Conservation (phyloP, 139 green algal genomes). For the Nannochloris sp. region DNA sequence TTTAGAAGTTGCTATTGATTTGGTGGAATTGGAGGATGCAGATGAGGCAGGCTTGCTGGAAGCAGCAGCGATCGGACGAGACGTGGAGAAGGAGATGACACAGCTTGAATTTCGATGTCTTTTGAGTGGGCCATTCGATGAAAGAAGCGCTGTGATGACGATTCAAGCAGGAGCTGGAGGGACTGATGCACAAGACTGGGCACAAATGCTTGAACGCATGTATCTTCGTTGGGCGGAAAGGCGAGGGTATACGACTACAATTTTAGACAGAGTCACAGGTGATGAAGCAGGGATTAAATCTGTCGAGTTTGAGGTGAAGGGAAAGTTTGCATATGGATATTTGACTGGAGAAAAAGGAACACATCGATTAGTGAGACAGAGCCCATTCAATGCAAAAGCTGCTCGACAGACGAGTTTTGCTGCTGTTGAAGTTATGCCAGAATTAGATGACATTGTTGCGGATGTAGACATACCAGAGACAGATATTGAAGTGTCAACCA, state of each 20-base stretch:
- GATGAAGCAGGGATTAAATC: slow-evolving; percentile 89
- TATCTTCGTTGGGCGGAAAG: slow-evolving; percentile 74
- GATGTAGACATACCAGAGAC: slow-evolving; percentile 53
- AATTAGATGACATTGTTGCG: slow-evolving; percentile 28
- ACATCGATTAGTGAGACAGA: slow-evolving; percentile 42
- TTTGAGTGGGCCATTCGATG: slow-evolving; percentile 58
- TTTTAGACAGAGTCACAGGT: slow-evolving; percentile 33
- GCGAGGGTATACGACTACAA: slow-evolving; percentile 26
- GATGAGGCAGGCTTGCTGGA: slow-evolving; percentile 21
- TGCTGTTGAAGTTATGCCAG: slow-evolving; percentile 76
- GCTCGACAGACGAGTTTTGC: slow-evolving; percentile 93
- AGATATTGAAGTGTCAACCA: slow-evolving; percentile 85
- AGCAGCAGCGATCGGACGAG: background rate
- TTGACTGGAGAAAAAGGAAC: slow-evolving; percentile 77
- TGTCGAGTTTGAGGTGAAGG: slow-evolving; percentile 72
- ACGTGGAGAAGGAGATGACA: slow-evolving; percentile 19
- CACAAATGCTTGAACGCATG: slow-evolving; percentile 89
- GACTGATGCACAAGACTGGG: slow-evolving; percentile 87
- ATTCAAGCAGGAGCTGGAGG: slow-evolving; percentile 69
- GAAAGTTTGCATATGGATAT: slow-evolving; percentile 61
- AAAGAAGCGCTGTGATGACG: slow-evolving; percentile 17
- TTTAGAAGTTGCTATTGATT: slow-evolving; percentile 37
- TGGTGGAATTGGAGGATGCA: slow-evolving; percentile 37
- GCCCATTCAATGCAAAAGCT: slow-evolving; percentile 84
- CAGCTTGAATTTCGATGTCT: slow-evolving; percentile 52